A percentile compares a stretch with the other conserved stretches of the same genome.
These are phyloP conservation scores for Stentor coeruleus DNA, from an alignment of 73 alveolate genomes.

Conservation along the genomic window DNA sequence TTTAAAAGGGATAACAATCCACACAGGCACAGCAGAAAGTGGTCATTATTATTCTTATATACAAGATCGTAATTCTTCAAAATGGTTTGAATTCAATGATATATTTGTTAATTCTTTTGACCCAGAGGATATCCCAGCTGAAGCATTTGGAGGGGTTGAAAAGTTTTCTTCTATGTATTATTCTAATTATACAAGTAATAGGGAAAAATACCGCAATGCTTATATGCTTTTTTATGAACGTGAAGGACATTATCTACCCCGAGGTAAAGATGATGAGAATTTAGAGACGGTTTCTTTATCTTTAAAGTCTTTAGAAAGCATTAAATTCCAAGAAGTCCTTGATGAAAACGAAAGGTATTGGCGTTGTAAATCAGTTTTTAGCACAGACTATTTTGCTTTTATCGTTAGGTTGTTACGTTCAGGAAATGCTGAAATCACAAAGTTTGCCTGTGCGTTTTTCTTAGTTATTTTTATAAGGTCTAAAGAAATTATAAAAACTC, in stretches of 20 bases:
- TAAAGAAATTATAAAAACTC: slow-evolving; percentile 26
- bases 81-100: slow-evolving; percentile 64
- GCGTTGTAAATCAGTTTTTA: slow-evolving; percentile 62
- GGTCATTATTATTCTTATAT: slow-evolving; percentile 98
- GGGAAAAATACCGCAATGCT: slow-evolving; percentile 68
- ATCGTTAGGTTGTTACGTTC: slow-evolving; percentile 36
- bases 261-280: slow-evolving; percentile 21
- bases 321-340: slow-evolving; percentile 34
- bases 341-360: slow-evolving; percentile 74
- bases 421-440: slow-evolving; percentile 28
- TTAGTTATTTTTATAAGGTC: slow-evolving; percentile 47
- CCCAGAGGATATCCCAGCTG: slow-evolving; percentile 68
- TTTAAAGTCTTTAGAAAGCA: slow-evolving; percentile 11
- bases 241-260: slow-evolving; percentile 48
- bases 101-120: slow-evolving; percentile 69
- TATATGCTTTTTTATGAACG: slow-evolving; percentile 84
- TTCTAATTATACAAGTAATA: slow-evolving; percentile 21
- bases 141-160: slow-evolving; percentile 85
- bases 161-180: slow-evolving; percentile 13
- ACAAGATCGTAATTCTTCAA: slow-evolving; percentile 33
- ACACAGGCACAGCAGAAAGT: slow-evolving; percentile 94
- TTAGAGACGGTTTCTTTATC: slow-evolving; percentile 25
- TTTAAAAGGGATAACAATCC: slow-evolving; percentile 92
- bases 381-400: slow-evolving; percentile 54
- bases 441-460: slow-evolving; percentile 39